phyloP scores from a whole-genome alignment of 2,329 filamentous ascomycete species.

The Gyromitra esculenta region DNA sequence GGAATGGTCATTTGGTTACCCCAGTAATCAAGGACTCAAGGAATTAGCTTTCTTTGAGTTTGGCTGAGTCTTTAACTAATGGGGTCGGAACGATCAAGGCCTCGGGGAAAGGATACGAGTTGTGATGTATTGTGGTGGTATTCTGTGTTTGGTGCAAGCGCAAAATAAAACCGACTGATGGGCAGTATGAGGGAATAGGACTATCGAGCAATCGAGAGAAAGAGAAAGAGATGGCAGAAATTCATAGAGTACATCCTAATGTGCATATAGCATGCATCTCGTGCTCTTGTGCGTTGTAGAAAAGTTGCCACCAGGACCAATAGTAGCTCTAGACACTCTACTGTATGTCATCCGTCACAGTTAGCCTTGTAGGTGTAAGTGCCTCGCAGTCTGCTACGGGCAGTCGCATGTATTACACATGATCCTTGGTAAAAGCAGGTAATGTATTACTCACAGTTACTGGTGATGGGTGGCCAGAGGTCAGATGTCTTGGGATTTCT shows the following conservation, averaged over 20 bases:
- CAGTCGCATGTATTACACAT: not conserved
- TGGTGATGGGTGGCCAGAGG: not conserved
- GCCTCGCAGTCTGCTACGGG: not conserved
- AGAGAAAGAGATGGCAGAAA: too few species aligned
- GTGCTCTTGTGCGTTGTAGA: too few species aligned
- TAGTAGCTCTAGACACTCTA: not conserved
- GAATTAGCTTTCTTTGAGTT: not conserved
- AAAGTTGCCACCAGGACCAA: not conserved
- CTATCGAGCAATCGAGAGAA: too few species aligned
- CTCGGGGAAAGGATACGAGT: not conserved
- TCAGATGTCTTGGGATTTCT: not conserved
- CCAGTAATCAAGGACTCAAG: not conserved
- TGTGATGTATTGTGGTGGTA: too few species aligned
- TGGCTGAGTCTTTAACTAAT: not conserved
- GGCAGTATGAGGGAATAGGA: too few species aligned
- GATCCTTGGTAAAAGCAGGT: not conserved
- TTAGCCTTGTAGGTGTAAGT: not conserved
- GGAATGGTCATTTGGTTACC: not conserved
- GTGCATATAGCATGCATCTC: too few species aligned
- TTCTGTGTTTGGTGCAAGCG: too few species aligned
- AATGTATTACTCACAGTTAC: not conserved
- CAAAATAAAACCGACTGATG: too few species aligned
- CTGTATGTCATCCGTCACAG: not conserved
- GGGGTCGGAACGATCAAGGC: not conserved
- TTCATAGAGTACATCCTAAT: too few species aligned